phyloP scores from a whole-genome alignment of 306 rosid species.

The Sicyos baderoa region DNA sequence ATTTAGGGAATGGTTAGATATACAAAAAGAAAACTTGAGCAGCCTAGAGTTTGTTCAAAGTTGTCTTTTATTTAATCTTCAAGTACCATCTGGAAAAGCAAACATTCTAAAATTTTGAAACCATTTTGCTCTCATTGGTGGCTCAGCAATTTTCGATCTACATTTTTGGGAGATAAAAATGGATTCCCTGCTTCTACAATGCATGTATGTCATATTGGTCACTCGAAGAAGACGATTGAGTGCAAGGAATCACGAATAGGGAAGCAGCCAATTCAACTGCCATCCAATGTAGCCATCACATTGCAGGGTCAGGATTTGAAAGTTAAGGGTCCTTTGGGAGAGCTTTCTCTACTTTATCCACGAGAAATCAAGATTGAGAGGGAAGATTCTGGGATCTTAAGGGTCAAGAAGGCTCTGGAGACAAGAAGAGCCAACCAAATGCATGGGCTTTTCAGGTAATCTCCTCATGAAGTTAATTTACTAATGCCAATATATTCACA shows the following conservation, averaged over 20 bases:
- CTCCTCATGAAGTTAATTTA: slow-evolving; percentile 11
- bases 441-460: slow-evolving; percentile 91
- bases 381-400: slow-evolving; percentile 52
- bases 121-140: slow-evolving; percentile 16
- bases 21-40: background rate
- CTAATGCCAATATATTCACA: background rate
- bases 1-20: background rate
- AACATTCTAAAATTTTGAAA: slow-evolving; percentile 16
- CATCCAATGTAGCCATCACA: slow-evolving; percentile 59
- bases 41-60: background rate
- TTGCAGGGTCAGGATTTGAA: slow-evolving; percentile 65
- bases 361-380: slow-evolving; percentile 64
- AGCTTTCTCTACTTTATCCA: slow-evolving; percentile 65
- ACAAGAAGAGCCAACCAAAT: slow-evolving; percentile 85
- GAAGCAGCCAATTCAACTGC: slow-evolving; percentile 72
- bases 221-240: slow-evolving; percentile 43
- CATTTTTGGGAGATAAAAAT: slow-evolving; percentile 54
- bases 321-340: slow-evolving; percentile 89
- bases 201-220: slow-evolving; percentile 36
- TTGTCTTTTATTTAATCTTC: background rate
- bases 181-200: slow-evolving; percentile 31
- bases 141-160: slow-evolving; percentile 71
- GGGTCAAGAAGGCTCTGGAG: slow-evolving; percentile 60
- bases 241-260: slow-evolving; percentile 95
- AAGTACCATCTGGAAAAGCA: background rate